Evolutionary conservation across 2,329 filamentous ascomycete genomes (phyloP).

Genomic region (Xylariaceae sp.): DNA sequence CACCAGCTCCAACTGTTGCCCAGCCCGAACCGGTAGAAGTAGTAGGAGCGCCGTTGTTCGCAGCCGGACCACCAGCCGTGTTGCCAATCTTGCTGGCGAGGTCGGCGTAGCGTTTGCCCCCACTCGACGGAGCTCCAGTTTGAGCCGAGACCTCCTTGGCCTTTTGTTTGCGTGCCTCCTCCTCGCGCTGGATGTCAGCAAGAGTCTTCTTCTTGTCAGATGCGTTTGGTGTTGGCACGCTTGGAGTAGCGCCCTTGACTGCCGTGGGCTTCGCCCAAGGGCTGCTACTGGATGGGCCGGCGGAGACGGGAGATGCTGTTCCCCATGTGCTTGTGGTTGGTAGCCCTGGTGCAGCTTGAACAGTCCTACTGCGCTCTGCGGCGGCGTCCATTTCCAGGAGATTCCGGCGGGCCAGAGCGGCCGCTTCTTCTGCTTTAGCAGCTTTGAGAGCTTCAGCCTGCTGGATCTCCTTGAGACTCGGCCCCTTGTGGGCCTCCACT

Average conservation of each 20-base stretch:
- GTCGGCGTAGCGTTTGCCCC: conserved; percentile 90
- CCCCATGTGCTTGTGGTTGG: conserved; percentile 90
- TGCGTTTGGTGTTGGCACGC: conserved; percentile 32
- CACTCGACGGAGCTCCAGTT: conserved; percentile 43
- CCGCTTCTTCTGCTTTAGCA: conserved; percentile 80
- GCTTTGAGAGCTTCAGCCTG: conserved; percentile 92
- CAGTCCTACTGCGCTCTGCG: conserved; percentile 59
- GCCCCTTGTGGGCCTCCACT: conserved; percentile 69
- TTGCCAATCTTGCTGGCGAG: conserved; percentile 72
- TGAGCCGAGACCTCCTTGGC: conserved; percentile 52
- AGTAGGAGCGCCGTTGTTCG: conserved; percentile 38
- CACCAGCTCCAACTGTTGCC: conserved; percentile 92
- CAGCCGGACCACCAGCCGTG: conserved; percentile 39
- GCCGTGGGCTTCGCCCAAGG: conserved; percentile 67
- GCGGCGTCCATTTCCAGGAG: conserved; percentile 76
- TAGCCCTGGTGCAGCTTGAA: conserved; percentile 69
- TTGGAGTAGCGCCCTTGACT: conserved; percentile 38
- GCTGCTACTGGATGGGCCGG: conserved; percentile 44
- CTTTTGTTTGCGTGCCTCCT: conserved; percentile 84
- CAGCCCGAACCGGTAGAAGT: conserved; percentile 61
- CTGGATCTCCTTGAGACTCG: conserved; percentile 94
- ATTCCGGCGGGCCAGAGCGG: conserved; percentile 72
- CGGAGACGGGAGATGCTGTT: conserved; percentile 67
- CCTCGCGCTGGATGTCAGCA: conserved; percentile 94
- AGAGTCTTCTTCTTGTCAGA: conserved; percentile 76